Base-by-base conservation (phyloP, 225 moss, liverwort and hornwort genomes). In the Bryum argenteum region DNA sequence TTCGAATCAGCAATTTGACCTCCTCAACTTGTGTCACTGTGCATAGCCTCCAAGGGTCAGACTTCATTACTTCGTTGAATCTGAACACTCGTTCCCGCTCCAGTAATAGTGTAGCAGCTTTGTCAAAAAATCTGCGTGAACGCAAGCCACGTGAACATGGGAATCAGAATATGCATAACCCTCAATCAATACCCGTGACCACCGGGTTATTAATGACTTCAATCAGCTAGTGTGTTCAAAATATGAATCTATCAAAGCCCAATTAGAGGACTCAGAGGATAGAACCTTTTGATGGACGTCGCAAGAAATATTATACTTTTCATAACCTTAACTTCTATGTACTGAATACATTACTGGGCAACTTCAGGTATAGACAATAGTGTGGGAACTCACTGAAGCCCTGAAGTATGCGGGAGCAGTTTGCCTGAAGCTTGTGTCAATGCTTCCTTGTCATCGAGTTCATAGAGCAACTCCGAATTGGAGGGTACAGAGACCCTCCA, bases 11-110 rank as follows among this genome's bases (percentile, higher is more conserved):
- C 21, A 98, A 76, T 75, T 98, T 98, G 43, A 98, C 94, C 78
- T 98, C 94, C 87, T 98, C 98, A 15, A 94, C 94, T 80, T 94
- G 94, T 10, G 98, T 98, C 69, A 98, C 94, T 65, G 89, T 87
- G 69, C 94, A 98, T 47, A 94, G 64, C 77, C 80, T 88, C 98
- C 98, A 98, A 11, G 87, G 92, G 55, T 92, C 55, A 19, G 87
- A 80, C 71, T 79, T 83, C 51, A 55, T 80, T 52, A 67, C 80
- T 61, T 87, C 85, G 42, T 78, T 87, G 69, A 79, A 73, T 41
- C 78, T 71, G 67, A 76, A 77, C 22, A 82, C 79, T 48, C 69
- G 68, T 37, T 66, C 70, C 9, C 75, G 77, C 52, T 89, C 85
- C 54, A 78, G 28, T 10, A 67, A 61, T 45, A 63, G 74, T 58